phyloP scores from a whole-genome alignment of 768 basidiomycete genomes.

The Coprinopsis sp. region DNA sequence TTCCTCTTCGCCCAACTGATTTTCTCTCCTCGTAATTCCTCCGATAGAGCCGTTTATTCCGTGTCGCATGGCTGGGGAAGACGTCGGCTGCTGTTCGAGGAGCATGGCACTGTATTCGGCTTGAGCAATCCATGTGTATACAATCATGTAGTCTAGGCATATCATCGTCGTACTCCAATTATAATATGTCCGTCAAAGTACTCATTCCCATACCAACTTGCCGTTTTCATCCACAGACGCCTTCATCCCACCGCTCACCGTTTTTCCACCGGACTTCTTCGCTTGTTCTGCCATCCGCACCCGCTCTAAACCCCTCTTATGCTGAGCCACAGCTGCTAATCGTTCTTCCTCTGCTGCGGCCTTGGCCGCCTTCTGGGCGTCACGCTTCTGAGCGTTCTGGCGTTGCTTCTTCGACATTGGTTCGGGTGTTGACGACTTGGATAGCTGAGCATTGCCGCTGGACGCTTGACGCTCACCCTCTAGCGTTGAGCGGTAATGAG shows the following conservation, averaged over 20 bases:
- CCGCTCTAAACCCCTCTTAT: conserved; percentile 57
- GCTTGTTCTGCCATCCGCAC: conserved; percentile 47
- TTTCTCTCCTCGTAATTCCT: background rate
- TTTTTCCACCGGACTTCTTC: conserved; percentile 25
- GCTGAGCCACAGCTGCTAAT: conserved; percentile 46
- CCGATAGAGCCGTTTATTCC: conserved; percentile 5
- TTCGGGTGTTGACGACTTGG: conserved; percentile 32
- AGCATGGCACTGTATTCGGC: background rate
- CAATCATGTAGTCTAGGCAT: no score
- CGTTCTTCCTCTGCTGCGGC: conserved; percentile 50
- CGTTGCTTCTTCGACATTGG: conserved; percentile 63
- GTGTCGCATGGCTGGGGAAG: background rate
- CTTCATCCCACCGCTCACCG: conserved; percentile 55
- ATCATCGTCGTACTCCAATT: no score
- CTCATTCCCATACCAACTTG: conserved; percentile 56
- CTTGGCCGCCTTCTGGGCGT: conserved; percentile 54
- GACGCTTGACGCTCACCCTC: conserved; percentile 5
- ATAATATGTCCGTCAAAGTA: no score
- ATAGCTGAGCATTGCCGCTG: conserved; percentile 8
- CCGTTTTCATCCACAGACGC: conserved; percentile 53
- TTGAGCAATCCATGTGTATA: no score
- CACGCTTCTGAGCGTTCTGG: conserved; percentile 58
- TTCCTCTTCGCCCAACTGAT: background rate
- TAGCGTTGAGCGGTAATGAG: background rate
- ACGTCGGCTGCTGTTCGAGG: no score